Evolutionary conservation across 306 rosid species (phyloP), one percentile per base, ranked within the genome.

Genomic region (Fragaria vesca): DNA sequence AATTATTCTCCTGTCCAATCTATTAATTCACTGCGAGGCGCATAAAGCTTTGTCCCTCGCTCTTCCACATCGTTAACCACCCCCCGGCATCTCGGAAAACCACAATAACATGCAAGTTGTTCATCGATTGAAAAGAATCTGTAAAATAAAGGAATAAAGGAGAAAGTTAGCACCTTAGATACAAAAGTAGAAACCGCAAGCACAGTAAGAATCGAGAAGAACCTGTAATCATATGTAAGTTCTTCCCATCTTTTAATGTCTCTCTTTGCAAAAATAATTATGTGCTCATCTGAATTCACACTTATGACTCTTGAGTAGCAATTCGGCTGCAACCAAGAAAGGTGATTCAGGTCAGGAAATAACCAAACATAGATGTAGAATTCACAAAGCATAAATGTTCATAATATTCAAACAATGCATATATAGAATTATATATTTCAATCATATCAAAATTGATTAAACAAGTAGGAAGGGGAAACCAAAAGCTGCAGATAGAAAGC

Each of bases 141-240:
- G 90, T 46, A 40, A 81, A 47, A 48, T 55, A 74, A 63, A 67
- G 77, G n/a, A 85, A 48, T 55, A 74, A 63, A 67, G 77, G n/a
- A 85, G 43, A 82, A 74, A 40, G 81, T 91, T 67, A 87, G 84
- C 76, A 66, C 76, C 80, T 57, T 67, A 72, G 78, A 60, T 73
- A 9, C 30, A 67, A n/a, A 30, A 75, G 73, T 62, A 77, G 73
- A 28, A 81, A 36, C 71, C 45, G 45, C 81, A 58, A 36, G 54
- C 54, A 69, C 48, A 16, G 16, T 65, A 20, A 46, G 73, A 76
- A 66, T 58, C 74, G 78, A 77, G 79, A 65, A 78, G 67, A 61
- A 93, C 99, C 99, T 96, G 63, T 96, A 96, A 81, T 96, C 99
- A 43, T 96, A 96, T 81, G 99, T 96, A 60, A 96, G 97, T 83